Evolutionary conservation across 75 land plant species (phyloP).

Genomic region (Ceratopteris richardii): DNA sequence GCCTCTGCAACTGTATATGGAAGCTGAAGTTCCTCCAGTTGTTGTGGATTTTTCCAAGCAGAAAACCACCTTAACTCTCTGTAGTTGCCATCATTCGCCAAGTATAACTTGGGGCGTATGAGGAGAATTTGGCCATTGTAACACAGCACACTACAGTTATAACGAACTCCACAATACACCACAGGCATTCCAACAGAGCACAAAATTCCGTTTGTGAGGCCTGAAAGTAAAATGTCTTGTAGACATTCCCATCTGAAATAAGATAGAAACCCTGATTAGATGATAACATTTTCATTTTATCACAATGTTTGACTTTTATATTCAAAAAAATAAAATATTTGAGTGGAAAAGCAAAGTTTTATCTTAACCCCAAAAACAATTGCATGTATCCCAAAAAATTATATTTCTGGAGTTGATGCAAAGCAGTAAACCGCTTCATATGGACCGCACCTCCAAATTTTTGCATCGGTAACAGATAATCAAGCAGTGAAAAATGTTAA

Average conservation of each 20-base stretch:
- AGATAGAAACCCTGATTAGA: neutral
- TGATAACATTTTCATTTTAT: neutral
- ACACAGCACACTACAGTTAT: conserved; percentile 92
- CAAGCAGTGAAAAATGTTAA: no score
- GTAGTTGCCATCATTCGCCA: conserved; percentile 98
- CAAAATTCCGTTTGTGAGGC: conserved; percentile 75
- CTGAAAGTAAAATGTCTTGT: conserved; percentile 66
- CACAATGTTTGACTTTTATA: no score
- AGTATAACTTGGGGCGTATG: conserved; percentile 92
- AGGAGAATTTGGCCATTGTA: conserved; percentile 70
- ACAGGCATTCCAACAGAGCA: conserved; percentile 97
- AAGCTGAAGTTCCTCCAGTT: conserved; percentile 62
- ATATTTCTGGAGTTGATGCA: no score
- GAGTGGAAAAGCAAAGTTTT: no score
- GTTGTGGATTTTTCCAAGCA: conserved; percentile 73
- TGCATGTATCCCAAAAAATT: no score
- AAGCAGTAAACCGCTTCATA: no score
- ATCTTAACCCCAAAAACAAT: no score
- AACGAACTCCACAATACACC: conserved; percentile 66
- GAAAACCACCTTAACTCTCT: conserved; percentile 95
- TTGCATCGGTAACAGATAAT: no score
- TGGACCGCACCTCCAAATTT: no score
- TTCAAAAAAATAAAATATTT: no score
- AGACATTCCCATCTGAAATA: conserved; percentile 90
- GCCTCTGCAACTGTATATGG: conserved; percentile 54